Base-by-base conservation (phyloP, 2,329 filamentous ascomycete species). In the Aspergillus tamarii region DNA sequence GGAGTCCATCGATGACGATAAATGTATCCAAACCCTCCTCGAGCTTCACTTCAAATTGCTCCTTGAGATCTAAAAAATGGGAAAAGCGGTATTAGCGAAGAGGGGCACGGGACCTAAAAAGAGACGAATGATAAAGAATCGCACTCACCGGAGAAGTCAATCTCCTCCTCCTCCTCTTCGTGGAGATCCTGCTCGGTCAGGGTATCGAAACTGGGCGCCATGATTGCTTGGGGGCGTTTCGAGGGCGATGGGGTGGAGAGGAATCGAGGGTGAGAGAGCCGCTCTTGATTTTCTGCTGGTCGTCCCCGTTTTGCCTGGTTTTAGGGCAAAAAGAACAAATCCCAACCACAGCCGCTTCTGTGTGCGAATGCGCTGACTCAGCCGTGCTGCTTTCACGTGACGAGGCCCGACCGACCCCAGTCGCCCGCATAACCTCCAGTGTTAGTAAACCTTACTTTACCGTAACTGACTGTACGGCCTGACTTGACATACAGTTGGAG, bases 21-120 rank as follows among this genome's bases (percentile, higher is more conserved):
- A 99, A 99, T 68, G 93, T 91, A 78, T 99, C 95, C 74, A 97
- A 91, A 64, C 95, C 95, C 80, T 96, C 92, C 80, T 99, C 95
- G 69, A 98, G 86, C 78, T 94, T 92, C 67, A 98, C 94, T 82
- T 98, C 93, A 78, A 94, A 97, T 81, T 96, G 93, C 80, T 96
- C 94, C 78, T 90, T 88, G 71, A 99, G 87, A 82, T 99, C 94
- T 85, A 46, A 52, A 52, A 57, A 36, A 61, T 59, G 48, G 55
- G 43, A 28, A 48, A 50, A 50, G 67, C 58, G 46, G 39, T 45
- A 63, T 69, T 54, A 67, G 67, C 64, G 66, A 69, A 69, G 74
- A 74, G 74, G 74, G 73, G 71, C 68, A 70, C 66, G 65, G 57
- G 57, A 26, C 32, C 28, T 12, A 60, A 61, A 60, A 65, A 41